A percentile compares a stretch with the other conserved stretches of the same genome.
Conservation (phyloP, 345 rosid genomes). For the Arabidopsis suecica region DNA sequence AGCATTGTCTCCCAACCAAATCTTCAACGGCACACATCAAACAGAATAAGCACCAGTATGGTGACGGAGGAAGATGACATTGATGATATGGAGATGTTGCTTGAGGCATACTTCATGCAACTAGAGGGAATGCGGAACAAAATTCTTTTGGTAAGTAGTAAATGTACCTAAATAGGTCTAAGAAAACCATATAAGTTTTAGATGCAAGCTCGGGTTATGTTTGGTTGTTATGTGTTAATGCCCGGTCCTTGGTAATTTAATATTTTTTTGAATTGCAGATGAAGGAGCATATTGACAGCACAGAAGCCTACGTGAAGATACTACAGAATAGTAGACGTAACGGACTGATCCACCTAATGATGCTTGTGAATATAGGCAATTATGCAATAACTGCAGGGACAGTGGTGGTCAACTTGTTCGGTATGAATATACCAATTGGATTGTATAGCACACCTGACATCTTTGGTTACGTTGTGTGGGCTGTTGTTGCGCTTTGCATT, state of each 20-base stretch:
- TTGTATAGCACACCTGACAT: conserved; percentile 44
- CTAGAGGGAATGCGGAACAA: conserved; percentile 89
- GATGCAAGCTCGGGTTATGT: no score
- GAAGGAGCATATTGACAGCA: conserved; percentile 86
- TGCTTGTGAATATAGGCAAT: conserved; percentile 68
- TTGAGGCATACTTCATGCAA: conserved; percentile 94
- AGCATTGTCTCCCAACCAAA: conserved; percentile 26
- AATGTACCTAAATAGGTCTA: not conserved
- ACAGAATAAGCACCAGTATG: conserved; percentile 66
- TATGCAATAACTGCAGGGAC: conserved; percentile 72
- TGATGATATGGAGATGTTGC: conserved; percentile 89
- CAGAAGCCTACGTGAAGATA: conserved; percentile 90
- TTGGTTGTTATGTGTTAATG: no score
- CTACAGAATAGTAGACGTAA: conserved; percentile 83
- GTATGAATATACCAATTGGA: conserved; percentile 76
- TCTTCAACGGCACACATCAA: conserved; percentile 55
- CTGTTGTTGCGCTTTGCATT: conserved; percentile 52
- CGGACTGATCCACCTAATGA: conserved; percentile 75
- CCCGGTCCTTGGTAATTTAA: not conserved
- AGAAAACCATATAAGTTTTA: no score
- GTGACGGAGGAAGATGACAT: conserved; percentile 67
- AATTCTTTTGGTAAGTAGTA: conserved; percentile 60
- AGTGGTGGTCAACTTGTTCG: conserved; percentile 62
- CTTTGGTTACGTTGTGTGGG: conserved; percentile 62
- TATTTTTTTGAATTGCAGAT: conserved; percentile 22